Percentiles rank a stretch among this genome's conserved stretches.
phyloP scores from a whole-genome alignment of 108 stramenopile species.

The Cyclostephanos invisitatus region DNA sequence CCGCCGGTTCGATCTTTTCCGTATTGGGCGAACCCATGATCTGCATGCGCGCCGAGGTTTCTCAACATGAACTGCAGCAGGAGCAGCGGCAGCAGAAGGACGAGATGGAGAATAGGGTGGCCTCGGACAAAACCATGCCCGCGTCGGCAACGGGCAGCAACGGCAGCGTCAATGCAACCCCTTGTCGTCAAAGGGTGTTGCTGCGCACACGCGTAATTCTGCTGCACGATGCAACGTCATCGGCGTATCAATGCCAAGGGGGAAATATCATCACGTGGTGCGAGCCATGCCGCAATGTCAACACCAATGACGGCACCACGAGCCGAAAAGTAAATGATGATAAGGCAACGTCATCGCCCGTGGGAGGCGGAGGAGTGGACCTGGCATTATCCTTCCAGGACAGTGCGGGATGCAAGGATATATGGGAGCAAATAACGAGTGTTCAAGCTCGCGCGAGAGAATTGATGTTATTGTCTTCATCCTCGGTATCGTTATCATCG shows the following conservation, averaged over 20 bases:
- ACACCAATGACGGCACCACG: not conserved
- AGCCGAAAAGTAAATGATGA: not conserved
- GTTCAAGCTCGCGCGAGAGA: conserved; percentile 79
- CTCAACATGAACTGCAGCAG: conserved; percentile 17
- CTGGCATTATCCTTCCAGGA: conserved; percentile 88
- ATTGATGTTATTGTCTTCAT: conserved; percentile 11
- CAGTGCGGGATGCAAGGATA: conserved; percentile 85
- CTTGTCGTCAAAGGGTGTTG: conserved; percentile 50
- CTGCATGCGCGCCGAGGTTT: conserved; percentile 80
- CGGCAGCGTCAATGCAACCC: conserved; percentile 24
- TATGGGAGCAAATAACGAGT: conserved; percentile 82
- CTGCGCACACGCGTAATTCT: conserved; percentile 78
- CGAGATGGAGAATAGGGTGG: not conserved
- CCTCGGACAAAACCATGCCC: not conserved
- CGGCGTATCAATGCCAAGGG: conserved; percentile 87
- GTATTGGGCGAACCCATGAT: conserved; percentile 82
- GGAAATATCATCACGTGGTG: conserved; percentile 93
- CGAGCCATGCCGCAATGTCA: conserved; percentile 62
- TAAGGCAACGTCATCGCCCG: not conserved
- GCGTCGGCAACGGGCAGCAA: conserved; percentile 8
- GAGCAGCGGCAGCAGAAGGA: too few species aligned
- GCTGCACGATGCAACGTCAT: conserved; percentile 33
- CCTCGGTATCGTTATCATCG: not conserved
- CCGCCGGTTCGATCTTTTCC: conserved; percentile 46
- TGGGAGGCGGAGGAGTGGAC: conserved; percentile 67